These are phyloP conservation scores for Colletotrichum sp. DNA, from an alignment of 2,329 filamentous ascomycete species.

Conservation along the genomic window DNA sequence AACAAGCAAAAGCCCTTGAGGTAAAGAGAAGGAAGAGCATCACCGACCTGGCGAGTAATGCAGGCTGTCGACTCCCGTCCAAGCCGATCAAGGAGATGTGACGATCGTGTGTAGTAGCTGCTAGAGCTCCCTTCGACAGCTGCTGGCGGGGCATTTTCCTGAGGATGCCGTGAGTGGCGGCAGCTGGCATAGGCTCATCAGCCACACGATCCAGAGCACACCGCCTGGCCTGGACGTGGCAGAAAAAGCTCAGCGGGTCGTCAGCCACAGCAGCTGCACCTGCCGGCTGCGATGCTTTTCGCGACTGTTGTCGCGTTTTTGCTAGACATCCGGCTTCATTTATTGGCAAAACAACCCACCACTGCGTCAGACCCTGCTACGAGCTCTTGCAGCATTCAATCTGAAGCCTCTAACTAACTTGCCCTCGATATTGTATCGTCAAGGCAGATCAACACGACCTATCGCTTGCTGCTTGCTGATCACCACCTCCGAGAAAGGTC, in stretches of 20 bases:
- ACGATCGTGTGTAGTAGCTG: background rate
- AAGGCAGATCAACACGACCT: background rate
- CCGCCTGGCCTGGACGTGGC: background rate
- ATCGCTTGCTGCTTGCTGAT: background rate
- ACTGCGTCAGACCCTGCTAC: background rate
- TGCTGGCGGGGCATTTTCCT: background rate
- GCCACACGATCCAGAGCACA: background rate
- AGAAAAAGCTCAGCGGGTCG: background rate
- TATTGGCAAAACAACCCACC: background rate
- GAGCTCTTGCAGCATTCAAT: background rate
- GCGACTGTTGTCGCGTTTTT: slow-evolving; percentile 22
- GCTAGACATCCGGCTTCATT: background rate
- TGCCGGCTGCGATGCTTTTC: slow-evolving; percentile 5
- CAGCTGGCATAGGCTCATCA: background rate
- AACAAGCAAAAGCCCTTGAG: background rate
- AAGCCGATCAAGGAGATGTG: background rate
- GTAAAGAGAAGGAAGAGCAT: background rate
- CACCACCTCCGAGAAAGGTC: background rate
- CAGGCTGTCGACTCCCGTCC: background rate
- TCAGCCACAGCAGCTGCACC: background rate
- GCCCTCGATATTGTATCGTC: background rate
- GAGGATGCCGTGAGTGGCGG: background rate
- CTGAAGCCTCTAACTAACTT: rapidly evolving
- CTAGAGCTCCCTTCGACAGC: background rate
- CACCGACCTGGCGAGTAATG: background rate